These are phyloP conservation scores for Trichophyton rubrum DNA, from an alignment of 2,329 filamentous ascomycete species.

Conservation along the genomic window DNA sequence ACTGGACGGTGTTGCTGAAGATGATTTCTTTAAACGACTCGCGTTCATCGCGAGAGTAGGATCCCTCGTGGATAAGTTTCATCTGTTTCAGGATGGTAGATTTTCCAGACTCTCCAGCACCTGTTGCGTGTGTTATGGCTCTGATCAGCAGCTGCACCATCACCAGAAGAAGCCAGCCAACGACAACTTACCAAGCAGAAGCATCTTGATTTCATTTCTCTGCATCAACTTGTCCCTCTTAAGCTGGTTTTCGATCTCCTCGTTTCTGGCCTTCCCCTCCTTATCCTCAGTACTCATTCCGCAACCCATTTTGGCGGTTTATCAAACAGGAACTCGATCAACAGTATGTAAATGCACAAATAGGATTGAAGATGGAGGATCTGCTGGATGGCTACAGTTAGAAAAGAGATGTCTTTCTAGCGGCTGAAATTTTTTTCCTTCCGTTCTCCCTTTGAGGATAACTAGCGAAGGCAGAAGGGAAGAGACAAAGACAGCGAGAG, in stretches of 20 bases:
- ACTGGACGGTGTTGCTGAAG: conserved; percentile 59
- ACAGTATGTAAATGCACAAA: not conserved
- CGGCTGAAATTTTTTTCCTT: not conserved
- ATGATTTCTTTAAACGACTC: conserved; percentile 62
- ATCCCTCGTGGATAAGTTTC: conserved; percentile 98
- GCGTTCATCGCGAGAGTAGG: conserved; percentile 82
- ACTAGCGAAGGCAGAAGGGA: no score
- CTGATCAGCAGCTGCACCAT: not conserved
- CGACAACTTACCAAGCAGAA: conserved; percentile 69
- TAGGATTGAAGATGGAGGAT: not conserved
- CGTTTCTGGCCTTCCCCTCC: conserved; percentile 99
- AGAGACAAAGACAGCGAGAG: not conserved
- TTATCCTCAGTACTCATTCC: conserved; percentile 99
- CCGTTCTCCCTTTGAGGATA: no score
- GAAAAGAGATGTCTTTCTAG: not conserved
- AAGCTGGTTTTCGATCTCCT: conserved; percentile 99
- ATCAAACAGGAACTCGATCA: not conserved
- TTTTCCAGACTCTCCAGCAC: conserved; percentile 95
- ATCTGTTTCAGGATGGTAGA: conserved; percentile 93
- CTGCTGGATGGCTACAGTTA: not conserved
- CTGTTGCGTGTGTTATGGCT: conserved; percentile 33
- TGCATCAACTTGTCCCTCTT: conserved; percentile 98
- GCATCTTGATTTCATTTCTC: conserved; percentile 99
- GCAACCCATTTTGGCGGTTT: conserved; percentile 78
- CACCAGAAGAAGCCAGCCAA: not conserved